Base-by-base conservation (phyloP, 441 rosid genomes). In the Populus hybrid region DNA sequence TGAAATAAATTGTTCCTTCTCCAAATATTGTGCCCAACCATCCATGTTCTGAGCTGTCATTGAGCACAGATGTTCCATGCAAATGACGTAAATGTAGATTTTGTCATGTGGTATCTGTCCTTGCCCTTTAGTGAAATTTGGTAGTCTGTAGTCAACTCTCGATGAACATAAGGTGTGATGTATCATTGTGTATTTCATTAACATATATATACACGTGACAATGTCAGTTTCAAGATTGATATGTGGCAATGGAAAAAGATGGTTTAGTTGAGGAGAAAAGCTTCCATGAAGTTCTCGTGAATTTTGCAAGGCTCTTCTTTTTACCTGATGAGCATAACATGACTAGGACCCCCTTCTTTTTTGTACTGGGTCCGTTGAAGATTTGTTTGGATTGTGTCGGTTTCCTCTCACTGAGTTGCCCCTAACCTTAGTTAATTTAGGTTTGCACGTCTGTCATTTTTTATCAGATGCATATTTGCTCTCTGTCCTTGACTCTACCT, bases 11-110 rank as follows among this genome's bases (percentile, higher is more conserved):
- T 73, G 18, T 30, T 71, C 1, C 5, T 68, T 68, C 70, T 57
- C 68, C 68, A 28, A 30, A 21, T 69, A 34, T 5, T 21, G 7
- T 59, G 19, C 53, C 42, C 38, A 30, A 46, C 53, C 1, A 36
- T 12, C 61, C 61, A 57, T 61, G 30, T 70, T 63, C 63, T 38
- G n/a, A n/a, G n/a, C 71, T 77, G 71, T 76, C 24, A 53, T 73
- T 64, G 42, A 30, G 18, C 57, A 19, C 34, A 71, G 3, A 18
- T 26, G 16, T 64, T 16, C 3, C 32, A 19, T 65, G 8, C 30
- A 46, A 28, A 69, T 38, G 70, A 19, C 24, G 8, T 38, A 5
- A 18, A 42, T 64, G 9, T 71, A 34, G 53, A 46, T 75, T 79
- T 24, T 23, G 21, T 67, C 69, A 30, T 9, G 38, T 59, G 28